Evolutionary conservation across 2,329 filamentous ascomycete genomes (phyloP), one percentile per base, ranked within the genome.

Genomic region (Didymella exigua): DNA sequence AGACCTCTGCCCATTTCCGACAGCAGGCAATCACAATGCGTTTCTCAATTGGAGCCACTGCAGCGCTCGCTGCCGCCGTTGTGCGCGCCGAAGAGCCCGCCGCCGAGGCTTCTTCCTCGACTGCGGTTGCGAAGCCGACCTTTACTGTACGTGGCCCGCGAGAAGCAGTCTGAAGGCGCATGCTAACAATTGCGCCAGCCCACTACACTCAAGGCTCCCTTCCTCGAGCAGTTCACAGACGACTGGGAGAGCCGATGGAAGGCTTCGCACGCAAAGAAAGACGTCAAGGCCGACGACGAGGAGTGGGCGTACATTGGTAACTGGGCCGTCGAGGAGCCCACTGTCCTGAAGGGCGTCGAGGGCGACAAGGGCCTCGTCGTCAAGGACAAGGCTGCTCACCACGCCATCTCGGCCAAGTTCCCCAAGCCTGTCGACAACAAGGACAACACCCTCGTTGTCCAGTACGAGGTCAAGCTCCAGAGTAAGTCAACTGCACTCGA

Each of bases 401-500:
- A 99, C 80, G 95, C 95, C 82, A 99, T 99, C 78, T 99, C 95
- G 44, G 91, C 95, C 81, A 98, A 98, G 81, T 98, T 99, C 83
- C 87, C 90, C 76, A 92, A 96, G 84, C 89, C 90, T 80, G 90
- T 99, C 73, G 89, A 97, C 80, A 95, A 96, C 86, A 98, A 93
- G 86, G 92, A 85, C 81, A 96, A 99, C 84, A 90, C 91, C 56
- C 86, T 99, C 46, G 95, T 99, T 67, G 91, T 99, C 49, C 95
- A 99, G 81, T 99, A 99, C 76, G 95, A 99, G 78, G 95, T 98
- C 75, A 99, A 99, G 86, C 90, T 97, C 64, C 95, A 99, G 82
- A 91, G 91, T 96, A 84, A 79, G 89, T 84, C 19, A 36, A 27
- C 18, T n/a, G n/a, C 33, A 29, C 27, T 36, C 10, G 11, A 10